Evolutionary conservation across 2,329 filamentous ascomycete genomes (phyloP), one percentile per base, ranked within the genome.

Genomic region (Chrysoporthe cubensis): DNA sequence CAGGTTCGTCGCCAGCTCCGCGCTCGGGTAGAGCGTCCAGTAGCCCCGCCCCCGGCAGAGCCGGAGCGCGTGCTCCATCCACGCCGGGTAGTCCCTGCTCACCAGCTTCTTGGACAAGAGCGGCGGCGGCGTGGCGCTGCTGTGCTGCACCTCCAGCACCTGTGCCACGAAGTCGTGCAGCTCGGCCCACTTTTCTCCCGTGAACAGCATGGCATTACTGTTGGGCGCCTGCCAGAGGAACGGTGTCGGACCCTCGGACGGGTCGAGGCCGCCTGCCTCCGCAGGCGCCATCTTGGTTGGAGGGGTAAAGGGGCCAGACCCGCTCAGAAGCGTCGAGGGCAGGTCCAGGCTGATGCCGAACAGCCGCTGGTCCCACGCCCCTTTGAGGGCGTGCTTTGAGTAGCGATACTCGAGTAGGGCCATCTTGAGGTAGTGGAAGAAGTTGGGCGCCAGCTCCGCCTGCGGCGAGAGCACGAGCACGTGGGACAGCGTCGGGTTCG

Each of bases 151-250:
- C 43, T 83, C 80, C 18, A 94, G 80, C 7, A 89, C 82, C 60
- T 86, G 84, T 13, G 91, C 87, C 2, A 96, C 85, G 73, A 96
- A 96, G 13, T 88, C 86, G 76, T 97, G 94, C 11, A 97, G 85
- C 72, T 97, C 92, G 14, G 87, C 81, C 96, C 96, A 99, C 75
- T 91, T 94, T 60, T 93, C 88, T 56, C 94, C 94, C 66, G 96
- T 89, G 76, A 95, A 90, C 11, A 99, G 83, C 13, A 90, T 87
- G 0, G 95, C 94, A 71, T 96, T 91, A 74, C 90, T 92, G 71
- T 89, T 91, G 5, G 95, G 94, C 2, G 90, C 88, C 78, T 97
- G 91, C 90, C 94, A 97, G 9, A 97, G 81, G 74, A 97, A 96
- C 0, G 91, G 84, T 0, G 86, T 26, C 26, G 62, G 5, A 77